Evolutionary conservation across 106 monocot genomes (phyloP).

Genomic region (Dendrobium nobile): DNA sequence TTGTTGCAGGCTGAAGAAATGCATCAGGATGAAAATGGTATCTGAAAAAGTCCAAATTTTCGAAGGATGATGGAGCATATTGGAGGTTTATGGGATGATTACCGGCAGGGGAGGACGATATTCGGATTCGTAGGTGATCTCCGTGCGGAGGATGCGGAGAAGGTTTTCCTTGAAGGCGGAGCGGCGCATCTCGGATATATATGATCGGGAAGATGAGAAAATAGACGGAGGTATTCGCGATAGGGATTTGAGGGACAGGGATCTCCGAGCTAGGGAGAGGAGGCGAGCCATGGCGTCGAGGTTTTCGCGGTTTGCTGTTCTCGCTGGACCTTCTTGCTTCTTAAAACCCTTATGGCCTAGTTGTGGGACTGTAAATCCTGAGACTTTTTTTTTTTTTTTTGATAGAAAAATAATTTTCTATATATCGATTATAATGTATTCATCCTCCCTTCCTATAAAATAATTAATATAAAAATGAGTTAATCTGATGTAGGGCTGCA

Average conservation of each 20-base stretch:
- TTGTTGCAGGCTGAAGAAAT: conserved; percentile 6
- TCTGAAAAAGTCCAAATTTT: not conserved
- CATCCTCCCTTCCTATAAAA: too few relatives aligned
- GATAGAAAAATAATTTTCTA: too few relatives aligned
- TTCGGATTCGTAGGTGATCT: conserved; percentile 46
- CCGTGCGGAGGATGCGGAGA: conserved; percentile 65
- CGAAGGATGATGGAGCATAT: not conserved
- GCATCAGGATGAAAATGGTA: not conserved
- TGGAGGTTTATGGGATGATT: not conserved
- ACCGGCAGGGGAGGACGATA: conserved; percentile 24
- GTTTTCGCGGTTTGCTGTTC: not conserved
- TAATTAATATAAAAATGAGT: too few relatives aligned
- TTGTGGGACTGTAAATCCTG: too few relatives aligned
- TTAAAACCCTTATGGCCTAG: too few relatives aligned
- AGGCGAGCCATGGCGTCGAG: conserved; percentile 19
- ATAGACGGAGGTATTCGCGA: not conserved
- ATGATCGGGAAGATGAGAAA: conserved; percentile 13
- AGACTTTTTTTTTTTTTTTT: too few relatives aligned
- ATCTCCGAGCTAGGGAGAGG: conserved; percentile 12
- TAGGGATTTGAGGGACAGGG: conserved; percentile 14
- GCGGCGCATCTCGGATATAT: conserved; percentile 55
- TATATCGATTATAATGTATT: too few relatives aligned
- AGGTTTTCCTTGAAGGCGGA: conserved; percentile 67
- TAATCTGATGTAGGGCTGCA: too few relatives aligned
- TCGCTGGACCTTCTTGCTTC: not conserved